Conservation (phyloP, 2,329 filamentous ascomycete species). For the Xylaria polymorpha region DNA sequence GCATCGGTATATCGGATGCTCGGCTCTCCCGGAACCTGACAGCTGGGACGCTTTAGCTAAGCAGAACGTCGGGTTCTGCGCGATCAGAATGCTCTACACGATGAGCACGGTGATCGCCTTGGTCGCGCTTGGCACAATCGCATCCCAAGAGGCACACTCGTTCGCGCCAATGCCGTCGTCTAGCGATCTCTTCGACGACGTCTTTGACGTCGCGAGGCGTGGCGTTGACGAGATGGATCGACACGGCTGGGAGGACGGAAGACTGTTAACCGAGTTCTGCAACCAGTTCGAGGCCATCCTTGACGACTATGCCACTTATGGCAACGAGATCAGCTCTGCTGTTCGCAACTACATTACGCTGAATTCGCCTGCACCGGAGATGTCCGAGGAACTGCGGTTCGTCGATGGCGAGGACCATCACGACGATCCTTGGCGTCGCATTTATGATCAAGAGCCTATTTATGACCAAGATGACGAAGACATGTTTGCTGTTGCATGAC, state of each 20-base stretch:
- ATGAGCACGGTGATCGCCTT: conserved; percentile 37
- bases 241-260: conserved; percentile 3
- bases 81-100: conserved; percentile 32
- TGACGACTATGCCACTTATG: conserved; percentile 5
- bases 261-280: conserved; percentile 31
- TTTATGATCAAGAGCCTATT: too few relatives aligned
- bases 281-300: conserved; percentile 31
- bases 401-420: not conserved
- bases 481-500: not conserved
- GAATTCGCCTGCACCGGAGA: not conserved
- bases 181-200: not conserved
- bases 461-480: not conserved
- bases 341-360: not conserved
- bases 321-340: not conserved
- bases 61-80: conserved; percentile 4
- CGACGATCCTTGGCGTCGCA: not conserved
- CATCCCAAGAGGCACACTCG: not conserved
- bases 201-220: conserved; percentile 22
- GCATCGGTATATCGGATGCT: conserved; percentile 14
- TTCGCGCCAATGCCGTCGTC: not conserved
- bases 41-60: conserved; percentile 27
- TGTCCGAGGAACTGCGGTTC: not conserved
- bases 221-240: conserved; percentile 14
- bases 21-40: not conserved
- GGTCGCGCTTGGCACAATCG: not conserved